Percentiles rank a stretch among this genome's conserved stretches.
Evolutionary conservation across 352 stramenopile genomes (phyloP).

Genomic region (Peronospora belbahrii): DNA sequence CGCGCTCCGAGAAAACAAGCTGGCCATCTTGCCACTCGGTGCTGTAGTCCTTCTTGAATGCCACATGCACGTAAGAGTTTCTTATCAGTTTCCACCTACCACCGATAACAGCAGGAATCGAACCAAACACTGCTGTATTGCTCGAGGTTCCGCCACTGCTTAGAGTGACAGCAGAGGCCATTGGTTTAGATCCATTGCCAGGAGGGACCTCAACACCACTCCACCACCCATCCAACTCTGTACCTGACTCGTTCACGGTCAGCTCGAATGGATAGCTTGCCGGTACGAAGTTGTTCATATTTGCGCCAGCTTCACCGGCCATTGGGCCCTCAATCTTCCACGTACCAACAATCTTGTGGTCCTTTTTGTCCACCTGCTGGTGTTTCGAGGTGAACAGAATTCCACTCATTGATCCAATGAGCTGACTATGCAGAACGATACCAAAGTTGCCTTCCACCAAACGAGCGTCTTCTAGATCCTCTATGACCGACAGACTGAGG

Average conservation of each 20-base stretch:
- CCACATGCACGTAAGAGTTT: slow-evolving; percentile 78
- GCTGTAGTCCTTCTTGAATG: slow-evolving; percentile 87
- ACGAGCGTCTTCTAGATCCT: slow-evolving; percentile 38
- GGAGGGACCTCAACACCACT: slow-evolving; percentile 36
- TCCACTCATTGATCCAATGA: slow-evolving; percentile 51
- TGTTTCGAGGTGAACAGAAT: slow-evolving; percentile 37
- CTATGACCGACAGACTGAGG: slow-evolving; percentile 50
- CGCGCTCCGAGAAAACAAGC: slow-evolving; percentile 74
- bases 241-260: slow-evolving; percentile 38
- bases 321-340: slow-evolving; percentile 48
- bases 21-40: slow-evolving; percentile 78
- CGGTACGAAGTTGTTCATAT: slow-evolving; percentile 56
- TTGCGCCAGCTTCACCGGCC: slow-evolving; percentile 24
- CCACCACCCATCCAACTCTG: slow-evolving; percentile 73
- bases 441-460: slow-evolving; percentile 68
- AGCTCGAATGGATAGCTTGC: slow-evolving; percentile 66
- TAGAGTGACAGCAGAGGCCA: slow-evolving; percentile 12
- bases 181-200: slow-evolving; percentile 12
- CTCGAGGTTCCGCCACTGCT: slow-evolving; percentile 5
- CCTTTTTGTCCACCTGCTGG: slow-evolving; percentile 21
- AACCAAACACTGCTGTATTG: slow-evolving; percentile 2
- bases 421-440: slow-evolving; percentile 54
- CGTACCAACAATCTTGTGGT: slow-evolving; percentile 42
- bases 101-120: slow-evolving; percentile 16
- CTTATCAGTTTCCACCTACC: slow-evolving; percentile 73